Percentiles rank a stretch among this genome's conserved stretches.
phyloP scores from a whole-genome alignment of 1,284 basidiomycete genomes.

The Sanghuangporus baumii region DNA sequence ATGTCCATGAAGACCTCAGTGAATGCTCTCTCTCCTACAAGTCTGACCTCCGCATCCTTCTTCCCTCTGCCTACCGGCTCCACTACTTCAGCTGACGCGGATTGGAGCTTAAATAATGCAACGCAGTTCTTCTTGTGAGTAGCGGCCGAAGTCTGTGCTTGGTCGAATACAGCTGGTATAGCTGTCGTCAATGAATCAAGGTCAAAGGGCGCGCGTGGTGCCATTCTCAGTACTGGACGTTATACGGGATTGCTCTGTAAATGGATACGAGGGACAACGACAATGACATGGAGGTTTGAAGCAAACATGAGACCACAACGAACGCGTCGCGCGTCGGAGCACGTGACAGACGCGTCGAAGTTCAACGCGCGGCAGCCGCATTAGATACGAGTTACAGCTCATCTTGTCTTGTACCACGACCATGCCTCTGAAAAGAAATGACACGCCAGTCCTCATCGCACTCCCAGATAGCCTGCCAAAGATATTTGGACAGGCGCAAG shows the following conservation, averaged over 20 bases:
- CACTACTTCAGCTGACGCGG: conserved; percentile 10
- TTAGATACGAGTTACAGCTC: background rate
- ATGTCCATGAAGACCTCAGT: conserved; percentile 15
- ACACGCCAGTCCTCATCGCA: conserved; percentile 14
- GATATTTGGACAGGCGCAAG: conserved; percentile 81
- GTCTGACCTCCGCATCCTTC: conserved; percentile 5
- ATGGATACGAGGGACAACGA: background rate
- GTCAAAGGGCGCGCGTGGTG: conserved; percentile 10
- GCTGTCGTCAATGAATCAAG: conserved; percentile 7
- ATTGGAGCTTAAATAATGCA: conserved; percentile 15
- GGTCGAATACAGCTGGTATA: conserved; percentile 15
- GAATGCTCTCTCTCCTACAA: conserved; percentile 16
- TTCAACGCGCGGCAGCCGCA: background rate
- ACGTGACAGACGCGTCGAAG: background rate
- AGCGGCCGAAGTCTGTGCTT: conserved; percentile 16
- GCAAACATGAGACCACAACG: background rate
- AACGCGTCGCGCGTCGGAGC: background rate
- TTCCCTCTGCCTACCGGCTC: conserved; percentile 7
- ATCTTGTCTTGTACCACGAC: background rate
- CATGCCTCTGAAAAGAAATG: conserved; percentile 13
- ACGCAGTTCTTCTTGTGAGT: conserved; percentile 20
- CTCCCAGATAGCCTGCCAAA: conserved; percentile 37
- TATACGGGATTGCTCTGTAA: background rate
- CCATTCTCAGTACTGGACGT: conserved; percentile 2
- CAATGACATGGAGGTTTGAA: background rate